Percentiles rank a stretch among this genome's conserved stretches.
Conservation (phyloP, 2,329 filamentous ascomycete genomes). For the Phialemoniopsis sp. region DNA sequence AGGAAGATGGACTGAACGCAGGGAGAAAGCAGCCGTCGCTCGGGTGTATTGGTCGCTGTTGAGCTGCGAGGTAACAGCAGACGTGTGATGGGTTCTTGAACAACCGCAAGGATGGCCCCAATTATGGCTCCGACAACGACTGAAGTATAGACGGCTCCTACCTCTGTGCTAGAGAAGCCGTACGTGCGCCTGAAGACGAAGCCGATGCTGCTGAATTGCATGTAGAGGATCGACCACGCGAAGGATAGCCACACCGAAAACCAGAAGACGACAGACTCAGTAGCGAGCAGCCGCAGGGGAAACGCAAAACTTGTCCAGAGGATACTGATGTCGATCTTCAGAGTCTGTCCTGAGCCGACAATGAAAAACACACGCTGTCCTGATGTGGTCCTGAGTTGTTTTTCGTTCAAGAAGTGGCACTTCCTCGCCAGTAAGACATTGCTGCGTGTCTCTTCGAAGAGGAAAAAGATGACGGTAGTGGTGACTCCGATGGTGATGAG, state of each 20-base stretch:
- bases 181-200: constrained; percentile 69
- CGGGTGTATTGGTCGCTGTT: too few species aligned
- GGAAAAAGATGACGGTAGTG: constrained; percentile 58
- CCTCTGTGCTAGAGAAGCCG: constrained; percentile 37
- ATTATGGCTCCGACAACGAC: too few species aligned
- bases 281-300: constrained; percentile 54
- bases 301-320: constrained; percentile 21
- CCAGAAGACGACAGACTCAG: constrained; percentile 76
- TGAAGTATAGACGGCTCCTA: too few species aligned
- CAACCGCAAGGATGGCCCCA: too few species aligned
- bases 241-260: constrained; percentile 91
- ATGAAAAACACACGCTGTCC: constrained; percentile 19
- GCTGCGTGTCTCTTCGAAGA: constrained; percentile 80
- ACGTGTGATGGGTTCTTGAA: too few species aligned
- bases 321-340: constrained; percentile 14
- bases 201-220: constrained; percentile 77
- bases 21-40: too few species aligned
- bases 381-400: too few species aligned
- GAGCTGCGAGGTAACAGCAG: too few species aligned
- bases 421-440: constrained; percentile 74
- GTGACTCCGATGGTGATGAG: constrained; percentile 64
- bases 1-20: too few species aligned
- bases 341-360: constrained; percentile 48
- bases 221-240: constrained; percentile 82
- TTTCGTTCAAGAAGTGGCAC: constrained; percentile 17